Evolutionary conservation across 1,284 basidiomycete species (phyloP).

Genomic region (Bondarzewia mesenterica): DNA sequence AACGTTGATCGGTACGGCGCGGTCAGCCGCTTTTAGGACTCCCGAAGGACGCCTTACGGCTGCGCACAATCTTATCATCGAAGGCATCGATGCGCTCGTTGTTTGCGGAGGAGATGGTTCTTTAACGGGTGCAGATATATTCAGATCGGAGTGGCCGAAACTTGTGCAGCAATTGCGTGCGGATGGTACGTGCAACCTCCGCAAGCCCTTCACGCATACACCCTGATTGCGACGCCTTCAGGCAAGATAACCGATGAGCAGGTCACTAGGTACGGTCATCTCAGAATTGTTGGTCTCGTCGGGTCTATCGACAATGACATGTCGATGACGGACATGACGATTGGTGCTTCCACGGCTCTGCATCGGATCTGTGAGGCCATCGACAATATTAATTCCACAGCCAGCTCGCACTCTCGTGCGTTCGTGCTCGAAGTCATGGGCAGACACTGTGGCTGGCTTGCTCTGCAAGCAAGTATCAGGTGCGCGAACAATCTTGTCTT

Average conservation of each 20-base stretch:
- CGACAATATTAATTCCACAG: slow-evolving; percentile 97
- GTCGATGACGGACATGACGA: slow-evolving; percentile 95
- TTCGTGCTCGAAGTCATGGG: slow-evolving; percentile 99
- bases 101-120: slow-evolving; percentile 98
- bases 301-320: slow-evolving; percentile 99
- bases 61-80: slow-evolving; percentile 87
- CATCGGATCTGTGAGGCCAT: slow-evolving; percentile 97
- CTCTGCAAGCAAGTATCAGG: slow-evolving; percentile 88
- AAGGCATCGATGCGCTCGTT: slow-evolving; percentile 94
- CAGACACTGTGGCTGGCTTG: slow-evolving; percentile 96
- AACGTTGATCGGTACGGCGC: slow-evolving; percentile 92
- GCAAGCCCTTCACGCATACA: background rate
- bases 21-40: slow-evolving; percentile 84
- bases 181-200: slow-evolving; percentile 33
- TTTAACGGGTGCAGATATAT: slow-evolving; percentile 91
- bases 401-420: slow-evolving; percentile 91
- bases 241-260: slow-evolving; percentile 75
- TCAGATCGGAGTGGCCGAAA: slow-evolving; percentile 89
- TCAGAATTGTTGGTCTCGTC: slow-evolving; percentile 95
- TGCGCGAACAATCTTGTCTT: slow-evolving; percentile 24
- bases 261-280: slow-evolving; percentile 63
- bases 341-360: slow-evolving; percentile 92
- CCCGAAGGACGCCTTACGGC: slow-evolving; percentile 81
- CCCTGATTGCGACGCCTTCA: slow-evolving; percentile 17
- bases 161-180: slow-evolving; percentile 66